phyloP scores from a whole-genome alignment of 345 rosid species.

The Acer saccharum region DNA sequence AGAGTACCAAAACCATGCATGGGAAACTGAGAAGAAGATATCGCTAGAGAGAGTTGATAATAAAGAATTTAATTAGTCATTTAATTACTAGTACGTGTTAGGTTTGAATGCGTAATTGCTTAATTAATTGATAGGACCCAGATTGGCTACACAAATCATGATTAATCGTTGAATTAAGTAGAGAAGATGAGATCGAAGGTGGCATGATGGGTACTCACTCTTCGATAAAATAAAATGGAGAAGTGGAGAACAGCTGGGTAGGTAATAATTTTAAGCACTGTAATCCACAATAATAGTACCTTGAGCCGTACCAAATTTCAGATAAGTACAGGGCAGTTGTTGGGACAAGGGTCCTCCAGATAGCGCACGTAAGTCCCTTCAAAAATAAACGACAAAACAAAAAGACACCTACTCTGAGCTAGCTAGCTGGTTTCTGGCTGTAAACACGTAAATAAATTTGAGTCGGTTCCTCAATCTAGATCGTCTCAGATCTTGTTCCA shows the following conservation, averaged over 20 bases:
- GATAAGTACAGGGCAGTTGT: neutral
- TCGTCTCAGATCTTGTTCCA: neutral
- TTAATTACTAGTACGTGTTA: no score
- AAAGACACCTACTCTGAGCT: neutral
- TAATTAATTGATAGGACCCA: no score
- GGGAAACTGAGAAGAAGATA: no score
- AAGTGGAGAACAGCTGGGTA: constrained; percentile 26
- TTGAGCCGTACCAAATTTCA: neutral
- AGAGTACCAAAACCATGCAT: no score
- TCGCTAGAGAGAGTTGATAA: no score
- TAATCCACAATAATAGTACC: neutral
- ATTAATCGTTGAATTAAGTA: no score
- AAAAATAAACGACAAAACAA: neutral
- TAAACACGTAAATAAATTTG: neutral
- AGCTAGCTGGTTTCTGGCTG: neutral
- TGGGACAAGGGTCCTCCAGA: neutral
- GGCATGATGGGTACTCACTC: no score
- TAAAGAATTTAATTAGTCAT: no score
- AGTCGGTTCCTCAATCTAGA: neutral
- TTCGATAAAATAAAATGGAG: no score
- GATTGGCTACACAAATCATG: no score
- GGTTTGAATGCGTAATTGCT: no score
- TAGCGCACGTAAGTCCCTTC: neutral
- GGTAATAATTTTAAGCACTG: neutral
- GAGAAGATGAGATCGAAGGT: no score